These are phyloP conservation scores for Arbutus unedo DNA, from an alignment of 148 eudicot species.

Conservation along the genomic window DNA sequence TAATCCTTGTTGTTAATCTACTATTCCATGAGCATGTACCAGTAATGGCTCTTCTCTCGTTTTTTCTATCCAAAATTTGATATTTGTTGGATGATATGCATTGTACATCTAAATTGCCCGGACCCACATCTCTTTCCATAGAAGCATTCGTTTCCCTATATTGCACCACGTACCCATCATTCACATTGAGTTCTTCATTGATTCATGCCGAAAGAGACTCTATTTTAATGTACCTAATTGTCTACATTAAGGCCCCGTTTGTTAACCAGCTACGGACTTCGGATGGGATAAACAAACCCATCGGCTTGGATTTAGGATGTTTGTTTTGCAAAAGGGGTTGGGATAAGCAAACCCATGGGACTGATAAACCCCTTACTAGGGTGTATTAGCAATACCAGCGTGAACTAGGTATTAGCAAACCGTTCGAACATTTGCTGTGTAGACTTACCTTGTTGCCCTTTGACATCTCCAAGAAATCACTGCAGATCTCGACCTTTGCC, in stretches of 20 bases:
- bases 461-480: too few species aligned
- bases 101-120: not conserved
- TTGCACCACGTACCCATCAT: not conserved
- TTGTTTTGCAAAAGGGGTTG: too few species aligned
- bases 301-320: too few species aligned
- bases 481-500: too few species aligned
- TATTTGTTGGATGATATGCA: not conserved
- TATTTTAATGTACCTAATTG: not conserved
- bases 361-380: too few species aligned
- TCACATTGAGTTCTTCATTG: not conserved
- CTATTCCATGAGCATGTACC: not conserved
- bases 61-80: not conserved
- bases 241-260: not conserved
- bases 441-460: too few species aligned
- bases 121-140: not conserved
- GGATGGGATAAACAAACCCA: too few species aligned
- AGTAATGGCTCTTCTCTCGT: not conserved
- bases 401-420: too few species aligned
- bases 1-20: not conserved
- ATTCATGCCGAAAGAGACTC: not conserved
- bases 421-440: too few species aligned
- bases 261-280: too few species aligned
- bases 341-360: too few species aligned
- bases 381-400: too few species aligned
- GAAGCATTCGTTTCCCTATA: not conserved